Evolutionary conservation across 1,139 yeast genomes (phyloP).

Genomic region (Geotrichum bryndzae): DNA sequence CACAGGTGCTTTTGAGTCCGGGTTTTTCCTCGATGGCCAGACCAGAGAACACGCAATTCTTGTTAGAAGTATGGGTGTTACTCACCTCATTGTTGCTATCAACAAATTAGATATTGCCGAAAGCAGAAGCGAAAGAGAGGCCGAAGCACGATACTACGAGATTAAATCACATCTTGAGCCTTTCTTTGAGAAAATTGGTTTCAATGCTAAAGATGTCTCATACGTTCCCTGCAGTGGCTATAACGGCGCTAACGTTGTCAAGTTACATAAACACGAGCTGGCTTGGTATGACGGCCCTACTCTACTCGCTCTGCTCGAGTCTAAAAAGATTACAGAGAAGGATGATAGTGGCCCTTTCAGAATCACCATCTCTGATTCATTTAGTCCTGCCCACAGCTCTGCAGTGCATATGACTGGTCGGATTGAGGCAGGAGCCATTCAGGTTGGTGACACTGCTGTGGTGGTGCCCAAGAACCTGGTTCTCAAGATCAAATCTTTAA

Average conservation of each 20-base stretch:
- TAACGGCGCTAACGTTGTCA: conserved; percentile 72
- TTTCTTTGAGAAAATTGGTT: conserved; percentile 60
- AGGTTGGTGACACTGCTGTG: conserved; percentile 65
- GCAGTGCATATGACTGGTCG: conserved; percentile 57
- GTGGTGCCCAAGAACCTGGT: conserved; percentile 48
- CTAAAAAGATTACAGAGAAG: conserved; percentile 22
- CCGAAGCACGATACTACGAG: conserved; percentile 54
- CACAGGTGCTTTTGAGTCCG: conserved; percentile 82
- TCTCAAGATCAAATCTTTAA: conserved; percentile 43
- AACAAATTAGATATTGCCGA: conserved; percentile 78
- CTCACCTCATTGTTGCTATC: conserved; percentile 65
- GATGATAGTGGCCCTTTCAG: conserved; percentile 35
- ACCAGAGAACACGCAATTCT: conserved; percentile 88
- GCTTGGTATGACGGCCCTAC: conserved; percentile 66
- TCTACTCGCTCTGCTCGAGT: conserved; percentile 49
- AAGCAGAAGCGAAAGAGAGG: conserved; percentile 43
- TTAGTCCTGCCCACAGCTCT: conserved; percentile 29
- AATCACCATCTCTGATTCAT: conserved; percentile 40
- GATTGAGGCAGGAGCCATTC: conserved; percentile 66
- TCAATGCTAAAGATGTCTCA: conserved; percentile 42
- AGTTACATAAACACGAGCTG: conserved; percentile 32
- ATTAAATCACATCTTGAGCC: conserved; percentile 54
- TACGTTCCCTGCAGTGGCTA: conserved; percentile 87
- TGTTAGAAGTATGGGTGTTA: conserved; percentile 79
- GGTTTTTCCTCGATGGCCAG: conserved; percentile 83